Evolutionary conservation across 495 filamentous ascomycete species (phyloP).

Genomic region (Entonaema liquescens): DNA sequence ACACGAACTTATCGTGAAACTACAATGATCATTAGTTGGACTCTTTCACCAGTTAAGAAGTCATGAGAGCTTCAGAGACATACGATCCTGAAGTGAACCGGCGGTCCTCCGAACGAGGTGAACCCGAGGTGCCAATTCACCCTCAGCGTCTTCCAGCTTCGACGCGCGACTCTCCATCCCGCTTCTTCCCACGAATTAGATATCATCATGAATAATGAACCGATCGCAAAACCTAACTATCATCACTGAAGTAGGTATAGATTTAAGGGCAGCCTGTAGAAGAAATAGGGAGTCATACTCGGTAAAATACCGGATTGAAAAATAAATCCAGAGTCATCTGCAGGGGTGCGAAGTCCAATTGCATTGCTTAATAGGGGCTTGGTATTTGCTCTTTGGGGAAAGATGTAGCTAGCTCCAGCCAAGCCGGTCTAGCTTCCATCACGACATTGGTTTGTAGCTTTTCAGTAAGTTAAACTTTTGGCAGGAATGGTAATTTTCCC

Average conservation of each 20-base stretch:
- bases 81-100: slow-evolving; percentile 75
- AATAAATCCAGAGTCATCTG: background rate
- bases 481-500: no score
- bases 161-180: background rate
- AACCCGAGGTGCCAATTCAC: slow-evolving; percentile 74
- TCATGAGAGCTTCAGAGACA: slow-evolving; percentile 11
- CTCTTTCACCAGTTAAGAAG: background rate
- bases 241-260: background rate
- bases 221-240: background rate
- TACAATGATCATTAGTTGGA: slow-evolving; percentile 15
- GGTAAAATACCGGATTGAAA: background rate
- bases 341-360: background rate
- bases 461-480: no score
- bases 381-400: slow-evolving; percentile 1
- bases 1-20: slow-evolving; percentile 73
- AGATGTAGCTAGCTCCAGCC: background rate
- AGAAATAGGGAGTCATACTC: background rate
- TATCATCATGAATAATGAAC: background rate
- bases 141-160: slow-evolving; percentile 38
- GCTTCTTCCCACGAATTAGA: background rate
- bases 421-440: background rate
- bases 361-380: background rate
- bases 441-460: background rate
- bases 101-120: slow-evolving; percentile 75
- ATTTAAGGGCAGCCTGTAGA: background rate